A percentile compares a stretch with the other conserved stretches of the same genome.
Conservation (phyloP, 441 rosid species). For the Bocquillonia castaneifolia region DNA sequence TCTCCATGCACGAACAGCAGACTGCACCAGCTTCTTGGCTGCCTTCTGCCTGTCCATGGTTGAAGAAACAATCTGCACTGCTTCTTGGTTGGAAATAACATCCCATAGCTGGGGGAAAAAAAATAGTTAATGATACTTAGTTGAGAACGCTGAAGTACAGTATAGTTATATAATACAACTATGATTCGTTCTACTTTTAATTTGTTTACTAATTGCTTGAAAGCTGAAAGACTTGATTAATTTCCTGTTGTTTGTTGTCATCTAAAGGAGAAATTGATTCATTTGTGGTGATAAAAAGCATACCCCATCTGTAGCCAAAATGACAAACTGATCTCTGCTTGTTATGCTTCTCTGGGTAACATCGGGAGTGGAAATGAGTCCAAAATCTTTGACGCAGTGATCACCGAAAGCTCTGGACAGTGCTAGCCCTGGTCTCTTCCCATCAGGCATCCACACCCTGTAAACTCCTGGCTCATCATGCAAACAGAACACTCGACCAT, state of each 20-base stretch:
- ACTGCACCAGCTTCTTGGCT: constrained; percentile 63
- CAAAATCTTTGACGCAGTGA: constrained; percentile 79
- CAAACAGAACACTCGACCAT: constrained; percentile 60
- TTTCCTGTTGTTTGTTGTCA: no score
- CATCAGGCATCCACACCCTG: constrained; percentile 74
- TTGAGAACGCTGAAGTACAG: no score
- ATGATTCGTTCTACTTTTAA: no score
- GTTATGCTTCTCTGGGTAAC: constrained; percentile 60
- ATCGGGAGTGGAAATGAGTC: constrained; percentile 73
- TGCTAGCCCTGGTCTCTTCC: constrained; percentile 63
- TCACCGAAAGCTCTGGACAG: constrained; percentile 90
- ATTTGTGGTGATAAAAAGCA: neutral
- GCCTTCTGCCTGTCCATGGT: constrained; percentile 48
- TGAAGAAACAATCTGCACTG: constrained; percentile 64
- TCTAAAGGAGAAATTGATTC: neutral
- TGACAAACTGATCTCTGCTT: constrained; percentile 60
- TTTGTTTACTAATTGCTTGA: no score
- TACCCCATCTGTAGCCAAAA: constrained; percentile 89
- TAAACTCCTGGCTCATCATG: constrained; percentile 79
- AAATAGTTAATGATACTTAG: neutral
- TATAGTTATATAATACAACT: no score
- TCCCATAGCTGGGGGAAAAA: constrained; percentile 66
- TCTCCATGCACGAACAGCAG: constrained; percentile 67
- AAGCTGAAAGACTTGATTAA: no score
- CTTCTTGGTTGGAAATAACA: constrained; percentile 72